Evolutionary conservation across 441 rosid genomes (phyloP).

Genomic region (Mallotus japonicus): DNA sequence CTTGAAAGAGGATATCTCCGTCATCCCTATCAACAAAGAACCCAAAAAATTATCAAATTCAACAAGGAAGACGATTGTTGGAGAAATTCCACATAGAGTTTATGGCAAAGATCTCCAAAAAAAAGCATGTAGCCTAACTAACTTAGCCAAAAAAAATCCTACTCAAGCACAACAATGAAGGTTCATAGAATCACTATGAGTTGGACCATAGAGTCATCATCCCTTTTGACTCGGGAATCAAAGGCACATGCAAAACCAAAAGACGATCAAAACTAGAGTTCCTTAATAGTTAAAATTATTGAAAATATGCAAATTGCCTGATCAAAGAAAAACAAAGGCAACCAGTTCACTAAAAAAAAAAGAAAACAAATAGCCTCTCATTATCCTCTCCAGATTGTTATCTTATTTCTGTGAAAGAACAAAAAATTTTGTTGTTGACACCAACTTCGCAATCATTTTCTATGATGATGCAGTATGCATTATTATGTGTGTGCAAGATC

Average conservation of each 20-base stretch:
- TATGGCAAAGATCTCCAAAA: not conserved
- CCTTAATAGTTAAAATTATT: too few relatives aligned
- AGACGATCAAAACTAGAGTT: conserved; percentile 7
- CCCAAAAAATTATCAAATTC: conserved; percentile 16
- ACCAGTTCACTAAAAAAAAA: not conserved
- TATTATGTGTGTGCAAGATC: not conserved
- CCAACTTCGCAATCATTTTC: conserved; percentile 1
- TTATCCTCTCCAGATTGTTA: not conserved
- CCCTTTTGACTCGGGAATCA: not conserved
- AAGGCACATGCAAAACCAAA: not conserved
- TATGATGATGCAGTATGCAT: not conserved
- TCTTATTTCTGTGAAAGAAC: not conserved
- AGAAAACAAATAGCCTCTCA: not conserved
- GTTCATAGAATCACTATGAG: not conserved
- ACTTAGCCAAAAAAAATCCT: not conserved
- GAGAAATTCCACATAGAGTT: not conserved
- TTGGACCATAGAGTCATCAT: not conserved
- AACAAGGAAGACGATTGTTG: conserved; percentile 13
- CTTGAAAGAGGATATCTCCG: conserved; percentile 72
- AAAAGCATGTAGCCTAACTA: not conserved
- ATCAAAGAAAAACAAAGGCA: too few relatives aligned
- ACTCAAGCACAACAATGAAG: conserved; percentile 3
- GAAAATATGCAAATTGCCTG: too few relatives aligned
- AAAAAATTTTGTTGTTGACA: not conserved
- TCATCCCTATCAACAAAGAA: conserved; percentile 54